phyloP scores from a whole-genome alignment of 345 rosid species.

The Syzygium aqueum region DNA sequence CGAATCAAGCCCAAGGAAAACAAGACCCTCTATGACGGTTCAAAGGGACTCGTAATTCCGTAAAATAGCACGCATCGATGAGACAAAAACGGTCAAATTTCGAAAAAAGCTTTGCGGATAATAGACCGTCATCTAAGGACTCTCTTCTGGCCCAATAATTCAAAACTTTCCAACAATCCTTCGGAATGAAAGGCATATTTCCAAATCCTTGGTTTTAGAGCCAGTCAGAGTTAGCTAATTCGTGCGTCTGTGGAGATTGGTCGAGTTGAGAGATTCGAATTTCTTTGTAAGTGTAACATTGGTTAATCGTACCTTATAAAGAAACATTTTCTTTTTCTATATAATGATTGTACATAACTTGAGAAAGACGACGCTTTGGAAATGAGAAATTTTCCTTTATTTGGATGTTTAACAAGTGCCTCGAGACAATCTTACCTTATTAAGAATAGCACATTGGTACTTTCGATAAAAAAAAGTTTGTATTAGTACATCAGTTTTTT shows the following conservation, averaged over 20 bases:
- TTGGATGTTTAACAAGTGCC: not conserved
- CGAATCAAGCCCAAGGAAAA: not conserved
- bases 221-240: not conserved
- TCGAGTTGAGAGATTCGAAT: not conserved
- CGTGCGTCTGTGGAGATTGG: too few relatives aligned
- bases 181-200: not conserved
- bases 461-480: too few relatives aligned
- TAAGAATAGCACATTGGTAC: not conserved
- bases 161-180: not conserved
- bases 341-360: not conserved
- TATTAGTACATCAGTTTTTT: too few relatives aligned
- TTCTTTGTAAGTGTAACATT: fast-evolving
- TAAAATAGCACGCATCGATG: not conserved
- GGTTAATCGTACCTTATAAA: not conserved
- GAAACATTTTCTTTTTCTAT: not conserved
- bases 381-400: not conserved
- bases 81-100: not conserved
- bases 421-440: not conserved
- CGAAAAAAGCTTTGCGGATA: not conserved
- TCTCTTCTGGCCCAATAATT: not conserved
- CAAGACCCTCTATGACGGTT: not conserved
- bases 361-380: not conserved
- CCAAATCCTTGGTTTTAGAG: not conserved
- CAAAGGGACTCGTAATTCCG: not conserved
- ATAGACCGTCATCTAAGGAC: not conserved